Evolutionary conservation across 106 monocot genomes (phyloP), one percentile per base, ranked within the genome.

Genomic region (Vanilla planifolia): DNA sequence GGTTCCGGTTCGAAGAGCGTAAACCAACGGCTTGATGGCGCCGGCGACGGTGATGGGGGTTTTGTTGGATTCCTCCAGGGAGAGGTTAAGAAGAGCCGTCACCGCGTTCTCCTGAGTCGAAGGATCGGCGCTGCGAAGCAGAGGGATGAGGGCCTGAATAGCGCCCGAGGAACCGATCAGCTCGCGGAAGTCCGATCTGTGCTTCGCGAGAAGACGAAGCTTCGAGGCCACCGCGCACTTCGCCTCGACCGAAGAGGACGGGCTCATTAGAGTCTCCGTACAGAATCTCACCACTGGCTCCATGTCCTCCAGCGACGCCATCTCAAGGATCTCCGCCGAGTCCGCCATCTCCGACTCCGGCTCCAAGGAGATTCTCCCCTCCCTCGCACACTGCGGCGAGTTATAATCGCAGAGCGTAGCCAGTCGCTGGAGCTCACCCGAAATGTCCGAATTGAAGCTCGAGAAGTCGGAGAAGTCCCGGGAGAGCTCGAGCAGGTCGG

Each of bases 71-170:
- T 85, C 85, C 65, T 78, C 68, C 11, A 85, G 67, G 1, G 81
- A 82, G 33, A 90, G 70, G 75, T 90, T 90, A 13, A 90, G 74
- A 26, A 90, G 59, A 7, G 90, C 85, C 3, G 90, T 90, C 11
- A 77, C 90, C 2, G 85, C 76, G 64, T 82, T 85, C 65, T 79
- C 79, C 68, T 90, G 85, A 48, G 70, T 27, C 26, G 39, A 61
- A 21, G 90, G 76, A 50, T 85, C 81, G 5, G 56, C 39, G 70
- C 79, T 76, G 11, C 67, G 62, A 9, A 90, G 76, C 3, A 76
- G 61, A 6, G 60, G 55, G 20, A 90, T 37, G 7, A 90, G 79
- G 11, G 65, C 53, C 20, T 73, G 69, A 32, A 85, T 76, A 6
- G 79, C 90, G 10, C 81, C 85, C 2, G 65, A 67, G 3, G 57